Evolutionary conservation across 2,329 filamentous ascomycete genomes (phyloP), one percentile per base, ranked within the genome.

Genomic region (Colletotrichum sansevieriae): DNA sequence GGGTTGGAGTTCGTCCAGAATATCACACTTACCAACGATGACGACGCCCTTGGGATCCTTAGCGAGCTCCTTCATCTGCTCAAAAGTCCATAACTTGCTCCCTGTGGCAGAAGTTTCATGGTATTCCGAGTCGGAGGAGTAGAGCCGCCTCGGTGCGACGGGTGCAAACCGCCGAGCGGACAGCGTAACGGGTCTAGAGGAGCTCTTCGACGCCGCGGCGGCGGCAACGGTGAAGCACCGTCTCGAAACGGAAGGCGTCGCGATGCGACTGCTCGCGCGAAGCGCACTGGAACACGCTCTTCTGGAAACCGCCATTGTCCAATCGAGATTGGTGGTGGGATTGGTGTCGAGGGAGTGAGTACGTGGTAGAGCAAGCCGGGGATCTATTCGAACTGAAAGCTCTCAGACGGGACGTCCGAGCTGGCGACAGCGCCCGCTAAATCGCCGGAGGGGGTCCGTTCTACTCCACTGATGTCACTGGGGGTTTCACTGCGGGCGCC

Each of bases 81-180:
- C 79, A 74, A 87, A 88, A 8, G 72, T 76, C 80, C 84, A 88
- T 10, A 81, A 75, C 73, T 81, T 85, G 73, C 74, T 81, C 9
- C 70, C 70, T 35, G 57, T 70, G 4, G 60, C 65, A 13, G 70
- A 55, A 1, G 63, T 66, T 37, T 72, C 54, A 29, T 72, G 70
- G 65, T 63, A 29, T 57, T 49, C 49, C n/a, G 52, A 22, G 44
- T 59, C 39, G n/a, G 60, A 43, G 11, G 70, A 71, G 41, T 56
- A 71, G 56, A 25, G 55, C n/a, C 62, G 55, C n/a, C 62, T 60
- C 29, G 63, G 49, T 13, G 37, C 60, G 12, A 39, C 11, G n/a
- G 10, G 18, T 22, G 46, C 8, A 11, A 37, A 18, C 12, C 10
- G n/a, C 18, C 35, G 29, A 12, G 51, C 49, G 13, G 29, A 52